Conservation (phyloP, 805 yeast genomes). For the Kregervanrija pseudodelftensis region DNA sequence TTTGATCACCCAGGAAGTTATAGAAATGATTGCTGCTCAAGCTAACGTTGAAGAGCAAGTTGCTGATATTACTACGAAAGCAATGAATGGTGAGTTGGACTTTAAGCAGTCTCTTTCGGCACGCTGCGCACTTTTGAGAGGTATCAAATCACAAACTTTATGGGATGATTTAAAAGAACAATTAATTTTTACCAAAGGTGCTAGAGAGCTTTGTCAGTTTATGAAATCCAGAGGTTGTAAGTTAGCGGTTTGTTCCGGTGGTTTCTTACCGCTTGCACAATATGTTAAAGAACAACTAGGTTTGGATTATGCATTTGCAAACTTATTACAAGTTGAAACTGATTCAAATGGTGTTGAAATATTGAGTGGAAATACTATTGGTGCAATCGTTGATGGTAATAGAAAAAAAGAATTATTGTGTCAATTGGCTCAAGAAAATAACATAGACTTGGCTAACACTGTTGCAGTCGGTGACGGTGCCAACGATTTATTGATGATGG, state of each 20-base stretch:
- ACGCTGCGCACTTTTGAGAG: slow-evolving; percentile 75
- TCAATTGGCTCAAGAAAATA: slow-evolving; percentile 50
- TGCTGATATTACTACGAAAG: slow-evolving; percentile 80
- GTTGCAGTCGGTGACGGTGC: slow-evolving; percentile 98
- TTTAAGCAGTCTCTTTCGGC: slow-evolving; percentile 71
- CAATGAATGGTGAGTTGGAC: slow-evolving; percentile 96
- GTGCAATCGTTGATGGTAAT: slow-evolving; percentile 80
- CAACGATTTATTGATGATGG: slow-evolving; percentile 91
- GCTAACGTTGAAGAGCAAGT: slow-evolving; percentile 89
- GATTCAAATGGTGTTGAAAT: slow-evolving; percentile 33
- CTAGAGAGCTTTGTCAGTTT: slow-evolving; percentile 56
- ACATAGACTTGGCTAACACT: slow-evolving; percentile 42
- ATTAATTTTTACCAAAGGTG: slow-evolving; percentile 80
- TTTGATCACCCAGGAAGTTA: slow-evolving; percentile 90
- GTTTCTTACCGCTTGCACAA: slow-evolving; percentile 83
- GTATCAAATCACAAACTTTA: slow-evolving; percentile 62
- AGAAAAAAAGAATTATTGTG: slow-evolving; percentile 69
- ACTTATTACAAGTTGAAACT: slow-evolving; percentile 44
- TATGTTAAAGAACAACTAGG: slow-evolving; percentile 60
- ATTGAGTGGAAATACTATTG: slow-evolving; percentile 71
- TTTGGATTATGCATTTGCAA: slow-evolving; percentile 87
- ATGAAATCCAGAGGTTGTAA: slow-evolving; percentile 57
- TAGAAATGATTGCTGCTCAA: slow-evolving; percentile 88
- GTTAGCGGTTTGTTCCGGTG: slow-evolving; percentile 89
- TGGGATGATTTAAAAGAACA: slow-evolving; percentile 75